Percentiles rank a stretch among this genome's conserved stretches.
phyloP scores from a whole-genome alignment of 2,329 filamentous ascomycete species.

The Fusarium dimerum region DNA sequence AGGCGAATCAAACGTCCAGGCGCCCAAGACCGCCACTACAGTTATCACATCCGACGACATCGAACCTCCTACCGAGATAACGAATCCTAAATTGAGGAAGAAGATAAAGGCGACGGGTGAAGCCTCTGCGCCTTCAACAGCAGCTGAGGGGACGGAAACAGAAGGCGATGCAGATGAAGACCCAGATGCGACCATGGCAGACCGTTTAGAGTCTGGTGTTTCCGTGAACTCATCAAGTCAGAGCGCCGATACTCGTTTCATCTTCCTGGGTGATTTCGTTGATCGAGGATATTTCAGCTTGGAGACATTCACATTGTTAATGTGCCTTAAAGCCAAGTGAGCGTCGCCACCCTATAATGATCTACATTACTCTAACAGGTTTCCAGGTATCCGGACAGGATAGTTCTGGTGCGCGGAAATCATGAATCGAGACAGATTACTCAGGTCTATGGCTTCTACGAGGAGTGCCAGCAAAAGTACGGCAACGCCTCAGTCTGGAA shows the following conservation, averaged over 20 bases:
- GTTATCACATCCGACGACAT: constrained; percentile 90
- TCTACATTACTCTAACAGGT: constrained; percentile 19
- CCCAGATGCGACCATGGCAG: constrained; percentile 30
- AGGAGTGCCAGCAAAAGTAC: constrained; percentile 97
- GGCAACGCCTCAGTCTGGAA: constrained; percentile 99
- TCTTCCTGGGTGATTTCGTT: constrained; percentile 85
- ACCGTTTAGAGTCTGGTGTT: constrained; percentile 37
- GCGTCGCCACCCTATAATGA: constrained; percentile 16
- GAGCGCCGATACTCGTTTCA: constrained; percentile 57
- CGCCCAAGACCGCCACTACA: constrained; percentile 67
- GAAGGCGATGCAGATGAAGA: constrained; percentile 41
- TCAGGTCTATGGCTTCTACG: constrained; percentile 98
- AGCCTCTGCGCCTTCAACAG: constrained; percentile 47
- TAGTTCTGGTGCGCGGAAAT: constrained; percentile 95
- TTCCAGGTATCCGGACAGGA: constrained; percentile 83
- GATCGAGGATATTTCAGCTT: constrained; percentile 97
- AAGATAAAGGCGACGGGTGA: constrained; percentile 63
- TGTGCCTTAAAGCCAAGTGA: constrained; percentile 82
- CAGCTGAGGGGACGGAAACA: constrained; percentile 51
- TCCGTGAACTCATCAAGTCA: constrained; percentile 41
- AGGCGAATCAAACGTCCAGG: constrained; percentile 71
- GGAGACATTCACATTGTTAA: constrained; percentile 94
- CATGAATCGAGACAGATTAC: constrained; percentile 98
- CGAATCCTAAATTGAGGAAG: constrained; percentile 81
- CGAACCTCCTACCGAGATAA: constrained; percentile 87